These are phyloP conservation scores for Hanseniaspora clermontiae DNA, from an alignment of 805 yeast genomes.

Conservation along the genomic window DNA sequence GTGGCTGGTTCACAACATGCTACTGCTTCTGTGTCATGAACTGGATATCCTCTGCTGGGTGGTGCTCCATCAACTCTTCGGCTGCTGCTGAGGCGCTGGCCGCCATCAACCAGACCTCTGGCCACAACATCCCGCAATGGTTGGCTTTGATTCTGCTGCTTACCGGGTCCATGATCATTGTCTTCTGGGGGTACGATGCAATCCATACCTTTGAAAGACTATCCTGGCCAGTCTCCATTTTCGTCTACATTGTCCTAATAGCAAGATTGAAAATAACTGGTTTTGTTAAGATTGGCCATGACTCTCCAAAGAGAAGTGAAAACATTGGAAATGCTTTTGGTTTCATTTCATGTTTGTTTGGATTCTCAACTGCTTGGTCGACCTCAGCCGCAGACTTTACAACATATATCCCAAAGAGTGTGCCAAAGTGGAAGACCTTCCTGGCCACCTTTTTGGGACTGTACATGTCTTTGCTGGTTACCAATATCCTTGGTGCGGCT, in stretches of 20 bases:
- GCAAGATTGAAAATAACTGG: conserved; percentile 59
- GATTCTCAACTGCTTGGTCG: conserved; percentile 91
- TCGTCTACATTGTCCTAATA: conserved; percentile 62
- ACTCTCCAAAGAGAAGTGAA: conserved; percentile 43
- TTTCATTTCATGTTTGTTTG: conserved; percentile 73
- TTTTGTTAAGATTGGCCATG: conserved; percentile 48
- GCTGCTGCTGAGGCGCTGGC: conserved; percentile 74
- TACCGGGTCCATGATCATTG: conserved; percentile 51
- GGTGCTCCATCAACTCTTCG: conserved; percentile 89
- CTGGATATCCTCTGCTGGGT: conserved; percentile 77
- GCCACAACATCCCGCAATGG: conserved; percentile 61
- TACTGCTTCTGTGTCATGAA: conserved; percentile 66
- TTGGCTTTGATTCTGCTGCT: conserved; percentile 73
- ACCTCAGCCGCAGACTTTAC: conserved; percentile 89
- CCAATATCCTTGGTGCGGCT: conserved; percentile 77
- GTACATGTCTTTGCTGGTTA: conserved; percentile 52
- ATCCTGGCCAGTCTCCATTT: conserved; percentile 74
- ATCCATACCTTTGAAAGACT: conserved; percentile 73
- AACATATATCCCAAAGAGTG: conserved; percentile 63
- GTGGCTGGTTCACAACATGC: conserved; percentile 65
- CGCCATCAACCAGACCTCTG: conserved; percentile 46
- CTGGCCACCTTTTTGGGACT: conserved; percentile 51
- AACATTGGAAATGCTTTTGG: conserved; percentile 69
- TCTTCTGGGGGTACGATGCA: conserved; percentile 72
- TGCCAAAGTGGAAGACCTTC: conserved; percentile 48